Evolutionary conservation across 2,329 filamentous ascomycete genomes (phyloP).

Genomic region (Botrytis aclada): DNA sequence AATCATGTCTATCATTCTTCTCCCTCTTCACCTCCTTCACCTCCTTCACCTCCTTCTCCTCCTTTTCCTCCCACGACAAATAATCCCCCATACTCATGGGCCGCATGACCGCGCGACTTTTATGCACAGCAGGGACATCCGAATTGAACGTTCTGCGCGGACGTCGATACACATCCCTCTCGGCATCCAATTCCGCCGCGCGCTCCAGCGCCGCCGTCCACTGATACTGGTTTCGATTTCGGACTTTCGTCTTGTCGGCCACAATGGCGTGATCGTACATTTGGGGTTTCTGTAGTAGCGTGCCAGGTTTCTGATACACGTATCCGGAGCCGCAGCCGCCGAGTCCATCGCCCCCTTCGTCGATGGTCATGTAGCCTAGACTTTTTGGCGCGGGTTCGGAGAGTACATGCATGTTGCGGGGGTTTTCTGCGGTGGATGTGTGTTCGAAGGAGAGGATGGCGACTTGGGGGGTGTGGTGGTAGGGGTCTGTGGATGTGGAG

Average conservation of each 20-base stretch:
- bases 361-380: constrained; percentile 36
- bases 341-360: constrained; percentile 22
- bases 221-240: constrained; percentile 47
- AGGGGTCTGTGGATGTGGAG: constrained; percentile 31
- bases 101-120: constrained; percentile 9
- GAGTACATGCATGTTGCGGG: constrained; percentile 45
- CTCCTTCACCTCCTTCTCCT: not conserved
- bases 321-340: not conserved
- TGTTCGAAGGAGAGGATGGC: constrained; percentile 54
- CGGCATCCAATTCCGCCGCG: constrained; percentile 37
- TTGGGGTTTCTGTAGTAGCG: constrained; percentile 27
- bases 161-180: constrained; percentile 33
- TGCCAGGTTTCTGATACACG: constrained; percentile 15
- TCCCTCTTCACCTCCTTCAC: constrained; percentile 8
- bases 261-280: constrained; percentile 31
- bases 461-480: constrained; percentile 52
- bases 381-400: constrained; percentile 45
- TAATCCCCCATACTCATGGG: constrained; percentile 31
- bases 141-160: constrained; percentile 39
- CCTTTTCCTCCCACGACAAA: constrained; percentile 28
- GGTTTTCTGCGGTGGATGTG: constrained; percentile 49
- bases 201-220: constrained; percentile 41
- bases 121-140: not conserved
- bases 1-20: constrained; percentile 43
- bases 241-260: constrained; percentile 40